Evolutionary conservation across 208 protist species (phyloP), one percentile per base, ranked within the genome.

Genomic region (Polymyxa betae): DNA sequence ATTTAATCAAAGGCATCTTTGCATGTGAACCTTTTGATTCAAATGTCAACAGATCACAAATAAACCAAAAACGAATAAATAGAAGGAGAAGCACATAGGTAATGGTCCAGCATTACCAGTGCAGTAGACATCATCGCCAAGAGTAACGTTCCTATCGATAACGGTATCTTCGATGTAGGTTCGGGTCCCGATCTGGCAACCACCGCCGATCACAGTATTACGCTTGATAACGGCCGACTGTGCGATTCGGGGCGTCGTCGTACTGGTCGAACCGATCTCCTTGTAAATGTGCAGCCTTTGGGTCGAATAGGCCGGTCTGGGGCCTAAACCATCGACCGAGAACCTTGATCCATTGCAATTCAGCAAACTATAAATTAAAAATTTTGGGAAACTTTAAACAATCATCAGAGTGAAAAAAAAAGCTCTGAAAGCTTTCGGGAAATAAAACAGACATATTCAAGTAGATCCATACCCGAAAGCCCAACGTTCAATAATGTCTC

Each of bases 401-500:
- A n/a, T n/a, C n/a, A 60, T 60, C 49, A 60, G 49, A 60, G 5
- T 60, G 12, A 60, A 60, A 60, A 60, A 60, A 60, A 60, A n/a
- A n/a, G n/a, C n/a, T n/a, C n/a, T n/a, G n/a, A n/a, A n/a, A n/a
- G n/a, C 29, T 29, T 16, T 66, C 54, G 29, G 54, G 16, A 16
- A 66, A 29, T 16, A 66, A 32, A 29, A 66, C 54, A 16, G 54
- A 66, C 16, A 66, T 29, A 16, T 66, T 66, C 20, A 29, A 16
- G 54, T 32, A 32, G 54, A 20, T 82, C 72, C 5, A 45, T 82
- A 82, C 72, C 72, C 40, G 72, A 82, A 82, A 5, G 72, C 72
- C 72, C 72, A 82, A 40, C 72, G 72, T 35, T 82, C 72, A 82
- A 82, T 82, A n/a, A 82, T 82, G 35, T 82, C 72, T 12, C 72